phyloP scores from a whole-genome alignment of 768 basidiomycete genomes.

The Tylopilus balloui region DNA sequence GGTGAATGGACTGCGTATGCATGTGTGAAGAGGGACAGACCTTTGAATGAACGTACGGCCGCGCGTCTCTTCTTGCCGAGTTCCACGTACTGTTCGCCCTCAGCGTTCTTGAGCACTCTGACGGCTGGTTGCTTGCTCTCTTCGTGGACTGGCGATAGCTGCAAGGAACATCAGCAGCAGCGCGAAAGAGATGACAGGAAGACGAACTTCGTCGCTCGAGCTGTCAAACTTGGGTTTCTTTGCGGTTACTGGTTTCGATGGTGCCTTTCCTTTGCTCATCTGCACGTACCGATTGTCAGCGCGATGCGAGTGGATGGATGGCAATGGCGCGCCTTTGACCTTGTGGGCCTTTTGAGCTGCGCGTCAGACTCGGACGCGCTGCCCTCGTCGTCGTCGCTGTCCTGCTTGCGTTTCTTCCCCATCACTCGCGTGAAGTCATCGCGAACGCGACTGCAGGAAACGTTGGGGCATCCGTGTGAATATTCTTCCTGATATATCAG shows the following conservation, averaged over 20 bases:
- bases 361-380: conserved; percentile 18
- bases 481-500: conserved; percentile 32
- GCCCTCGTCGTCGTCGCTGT: conserved; percentile 16
- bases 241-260: conserved; percentile 17
- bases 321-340: conserved; percentile 12
- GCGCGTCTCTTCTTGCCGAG: conserved; percentile 71
- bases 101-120: conserved; percentile 16
- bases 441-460: conserved; percentile 11
- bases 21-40: conserved; percentile 17
- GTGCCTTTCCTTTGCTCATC: conserved; percentile 9
- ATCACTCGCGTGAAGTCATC: not conserved
- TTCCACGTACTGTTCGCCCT: conserved; percentile 50
- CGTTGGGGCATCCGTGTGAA: conserved; percentile 14
- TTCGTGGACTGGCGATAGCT: conserved; percentile 13
- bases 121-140: conserved; percentile 1
- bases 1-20: conserved; percentile 27
- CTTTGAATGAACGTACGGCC: conserved; percentile 50
- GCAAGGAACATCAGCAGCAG: conserved; percentile 4
- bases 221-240: conserved; percentile 36
- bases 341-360: not conserved
- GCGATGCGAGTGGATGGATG: not conserved
- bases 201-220: conserved; percentile 8
- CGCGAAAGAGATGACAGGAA: not conserved
- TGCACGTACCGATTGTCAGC: not conserved
- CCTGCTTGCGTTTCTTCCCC: conserved; percentile 17